These are phyloP conservation scores for Dioscorea alata DNA, from an alignment of 106 monocot genomes.

Conservation along the genomic window DNA sequence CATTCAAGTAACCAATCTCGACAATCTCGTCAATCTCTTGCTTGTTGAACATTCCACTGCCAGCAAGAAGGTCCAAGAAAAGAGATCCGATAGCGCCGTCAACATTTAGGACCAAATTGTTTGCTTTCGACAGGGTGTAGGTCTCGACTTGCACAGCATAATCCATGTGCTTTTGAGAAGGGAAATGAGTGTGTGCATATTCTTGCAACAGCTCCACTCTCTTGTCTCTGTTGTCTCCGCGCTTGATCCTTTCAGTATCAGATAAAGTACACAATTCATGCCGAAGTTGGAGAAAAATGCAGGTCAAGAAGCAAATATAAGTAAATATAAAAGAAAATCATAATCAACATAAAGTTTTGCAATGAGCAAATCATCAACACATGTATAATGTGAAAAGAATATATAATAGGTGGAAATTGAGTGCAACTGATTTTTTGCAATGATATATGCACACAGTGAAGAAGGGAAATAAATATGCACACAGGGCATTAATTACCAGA, in stretches of 20 bases:
- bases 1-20: constrained; percentile 88
- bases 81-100: constrained; percentile 98
- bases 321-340: no score
- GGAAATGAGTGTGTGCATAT: constrained; percentile 83
- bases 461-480: no score
- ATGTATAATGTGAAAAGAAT: no score
- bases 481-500: no score
- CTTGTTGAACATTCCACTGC: constrained; percentile 96
- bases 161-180: constrained; percentile 94
- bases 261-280: neutral
- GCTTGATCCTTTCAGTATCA: constrained; percentile 66
- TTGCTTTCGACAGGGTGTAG: constrained; percentile 92
- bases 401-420: no score
- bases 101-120: constrained; percentile 93
- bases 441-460: no score
- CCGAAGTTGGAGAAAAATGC: no score
- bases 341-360: no score
- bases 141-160: constrained; percentile 96
- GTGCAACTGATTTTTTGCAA: no score
- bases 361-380: no score
- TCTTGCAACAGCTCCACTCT: constrained; percentile 86
- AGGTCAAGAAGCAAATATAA: no score
- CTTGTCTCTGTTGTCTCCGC: constrained; percentile 95
- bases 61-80: constrained; percentile 91
- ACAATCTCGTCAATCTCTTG: constrained; percentile 96